phyloP scores from a whole-genome alignment of 2,329 filamentous ascomycete genomes.

The Didymella exigua region DNA sequence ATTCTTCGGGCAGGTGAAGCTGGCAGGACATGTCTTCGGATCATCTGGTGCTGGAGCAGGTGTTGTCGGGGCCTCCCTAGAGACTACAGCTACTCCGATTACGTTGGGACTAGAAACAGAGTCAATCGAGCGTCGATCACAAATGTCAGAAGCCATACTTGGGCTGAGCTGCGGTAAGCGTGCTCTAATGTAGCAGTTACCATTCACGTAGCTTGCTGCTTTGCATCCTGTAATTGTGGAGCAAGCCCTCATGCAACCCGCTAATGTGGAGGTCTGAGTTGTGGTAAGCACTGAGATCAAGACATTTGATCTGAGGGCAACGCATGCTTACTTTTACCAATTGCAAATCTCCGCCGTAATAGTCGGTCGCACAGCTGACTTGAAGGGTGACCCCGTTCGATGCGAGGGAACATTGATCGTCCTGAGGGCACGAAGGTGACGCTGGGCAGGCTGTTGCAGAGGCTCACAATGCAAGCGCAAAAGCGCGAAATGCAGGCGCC shows the following conservation, averaged over 20 bases:
- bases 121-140: neutral
- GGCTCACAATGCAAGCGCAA: slow-evolving; percentile 1
- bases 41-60: neutral
- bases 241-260: neutral
- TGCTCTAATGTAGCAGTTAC: neutral
- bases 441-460: neutral
- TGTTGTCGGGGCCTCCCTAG: neutral
- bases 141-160: neutral
- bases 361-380: slow-evolving; percentile 5
- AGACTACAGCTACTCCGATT: neutral
- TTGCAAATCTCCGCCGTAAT: neutral
- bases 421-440: neutral
- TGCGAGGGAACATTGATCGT: neutral
- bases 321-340: neutral
- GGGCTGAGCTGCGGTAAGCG: neutral
- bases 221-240: neutral
- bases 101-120: neutral
- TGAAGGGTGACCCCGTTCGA: slow-evolving; percentile 1
- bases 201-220: neutral
- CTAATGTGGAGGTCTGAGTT: neutral
- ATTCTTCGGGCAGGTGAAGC: neutral
- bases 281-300: neutral
- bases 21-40: neutral
- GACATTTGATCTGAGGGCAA: neutral
- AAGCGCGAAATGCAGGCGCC: neutral